Evolutionary conservation across 495 filamentous ascomycete genomes (phyloP).

Genomic region (Penicillium chermesinum): DNA sequence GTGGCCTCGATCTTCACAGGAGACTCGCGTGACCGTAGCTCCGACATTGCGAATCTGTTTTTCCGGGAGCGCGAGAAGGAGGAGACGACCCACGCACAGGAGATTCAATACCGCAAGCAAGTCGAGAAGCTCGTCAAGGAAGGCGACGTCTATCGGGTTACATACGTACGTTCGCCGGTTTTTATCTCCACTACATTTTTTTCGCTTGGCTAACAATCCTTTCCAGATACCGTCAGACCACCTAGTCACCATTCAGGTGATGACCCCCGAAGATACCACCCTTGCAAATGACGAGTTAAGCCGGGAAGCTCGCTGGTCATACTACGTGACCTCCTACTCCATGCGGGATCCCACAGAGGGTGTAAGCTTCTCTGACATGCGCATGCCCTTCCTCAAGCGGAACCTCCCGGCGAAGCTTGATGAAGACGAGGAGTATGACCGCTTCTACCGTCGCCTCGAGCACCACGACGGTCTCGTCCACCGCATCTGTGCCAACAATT

Average conservation of each 20-base stretch:
- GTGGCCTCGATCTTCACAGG: conserved; percentile 67
- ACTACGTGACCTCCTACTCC: conserved; percentile 88
- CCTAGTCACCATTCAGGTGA: conserved; percentile 60
- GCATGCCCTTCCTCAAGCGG: conserved; percentile 64
- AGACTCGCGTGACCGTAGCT: conserved; percentile 86
- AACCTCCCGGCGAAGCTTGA: conserved; percentile 59
- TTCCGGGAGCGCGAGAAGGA: conserved; percentile 73
- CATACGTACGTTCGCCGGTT: conserved; percentile 61
- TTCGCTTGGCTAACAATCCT: conserved; percentile 14
- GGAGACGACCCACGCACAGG: conserved; percentile 75
- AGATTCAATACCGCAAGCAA: conserved; percentile 80
- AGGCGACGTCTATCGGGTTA: conserved; percentile 80
- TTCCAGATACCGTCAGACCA: conserved; percentile 51
- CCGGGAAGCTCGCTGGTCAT: conserved; percentile 68
- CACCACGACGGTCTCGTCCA: conserved; percentile 72
- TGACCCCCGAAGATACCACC: conserved; percentile 76
- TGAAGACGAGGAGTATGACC: conserved; percentile 45
- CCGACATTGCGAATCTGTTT: conserved; percentile 78
- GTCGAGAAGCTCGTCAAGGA: conserved; percentile 84
- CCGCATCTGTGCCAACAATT: conserved; percentile 75
- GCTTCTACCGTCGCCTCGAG: conserved; percentile 48
- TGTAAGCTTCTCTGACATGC: conserved; percentile 57
- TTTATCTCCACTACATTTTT: conserved; percentile 8
- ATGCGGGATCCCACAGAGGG: conserved; percentile 88
- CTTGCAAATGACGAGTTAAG: conserved; percentile 59